Evolutionary conservation across 768 basidiomycete species (phyloP).

Genomic region (Leccinum sublutescens): DNA sequence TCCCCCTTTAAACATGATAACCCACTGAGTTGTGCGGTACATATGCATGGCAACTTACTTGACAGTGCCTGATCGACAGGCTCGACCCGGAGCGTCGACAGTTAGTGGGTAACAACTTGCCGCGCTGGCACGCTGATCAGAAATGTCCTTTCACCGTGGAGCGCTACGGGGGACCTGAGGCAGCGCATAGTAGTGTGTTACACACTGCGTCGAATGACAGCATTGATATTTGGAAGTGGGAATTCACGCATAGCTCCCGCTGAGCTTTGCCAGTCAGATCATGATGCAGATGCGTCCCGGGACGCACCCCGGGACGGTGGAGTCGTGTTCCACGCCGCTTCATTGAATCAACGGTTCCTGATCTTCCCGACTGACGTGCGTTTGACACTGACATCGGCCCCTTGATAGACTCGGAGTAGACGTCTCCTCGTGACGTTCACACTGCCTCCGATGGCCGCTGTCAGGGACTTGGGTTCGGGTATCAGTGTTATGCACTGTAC

Average conservation of each 20-base stretch:
- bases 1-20: background rate
- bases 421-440: background rate
- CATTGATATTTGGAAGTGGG: background rate
- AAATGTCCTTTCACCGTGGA: background rate
- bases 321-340: background rate
- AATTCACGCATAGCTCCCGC: background rate
- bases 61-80: background rate
- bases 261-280: background rate
- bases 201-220: too few relatives aligned
- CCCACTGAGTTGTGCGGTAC: background rate
- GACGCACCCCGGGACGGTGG: background rate
- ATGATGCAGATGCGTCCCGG: background rate
- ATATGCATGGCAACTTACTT: background rate
- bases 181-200: too few relatives aligned
- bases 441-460: background rate
- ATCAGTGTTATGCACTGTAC: background rate
- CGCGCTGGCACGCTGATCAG: too few relatives aligned
- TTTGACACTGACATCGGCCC: background rate
- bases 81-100: too few relatives aligned
- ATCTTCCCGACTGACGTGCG: background rate
- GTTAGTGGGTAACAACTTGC: too few relatives aligned
- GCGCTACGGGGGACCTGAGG: too few relatives aligned
- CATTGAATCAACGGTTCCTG: background rate
- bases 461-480: background rate
- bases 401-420: background rate